Evolutionary conservation across 2,329 filamentous ascomycete species (phyloP).

Genomic region (Bipolaris bicolor): DNA sequence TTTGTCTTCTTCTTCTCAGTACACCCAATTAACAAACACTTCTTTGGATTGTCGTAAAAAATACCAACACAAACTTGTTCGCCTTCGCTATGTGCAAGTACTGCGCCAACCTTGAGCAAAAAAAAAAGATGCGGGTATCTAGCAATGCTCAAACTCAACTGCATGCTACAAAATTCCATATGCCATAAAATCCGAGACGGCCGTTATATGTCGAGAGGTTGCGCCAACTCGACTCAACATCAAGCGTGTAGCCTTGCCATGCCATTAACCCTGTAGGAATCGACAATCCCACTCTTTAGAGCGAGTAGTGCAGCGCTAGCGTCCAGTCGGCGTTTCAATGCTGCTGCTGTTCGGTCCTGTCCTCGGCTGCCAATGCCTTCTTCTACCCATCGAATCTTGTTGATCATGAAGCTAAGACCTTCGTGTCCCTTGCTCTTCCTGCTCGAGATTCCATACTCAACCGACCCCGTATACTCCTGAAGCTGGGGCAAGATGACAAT

Average conservation of each 20-base stretch:
- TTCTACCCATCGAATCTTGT: slow-evolving; percentile 82
- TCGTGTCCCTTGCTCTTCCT: slow-evolving; percentile 83
- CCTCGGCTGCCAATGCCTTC: slow-evolving; percentile 62
- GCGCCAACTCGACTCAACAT: slow-evolving; percentile 10
- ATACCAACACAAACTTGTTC: background rate
- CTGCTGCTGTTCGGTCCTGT: slow-evolving; percentile 47
- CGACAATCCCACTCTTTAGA: slow-evolving; percentile 38
- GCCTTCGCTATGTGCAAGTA: slow-evolving; percentile 15
- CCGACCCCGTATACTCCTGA: slow-evolving; percentile 75
- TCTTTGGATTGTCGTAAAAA: slow-evolving; percentile 9
- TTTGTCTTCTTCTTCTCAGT: background rate
- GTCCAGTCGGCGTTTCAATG: slow-evolving; percentile 46
- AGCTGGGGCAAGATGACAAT: slow-evolving; percentile 81
- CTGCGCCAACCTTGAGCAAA: slow-evolving; percentile 24
- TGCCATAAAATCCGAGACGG: slow-evolving; percentile 15
- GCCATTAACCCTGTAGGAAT: slow-evolving; percentile 30
- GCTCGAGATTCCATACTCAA: slow-evolving; percentile 81
- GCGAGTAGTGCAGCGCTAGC: slow-evolving; percentile 45
- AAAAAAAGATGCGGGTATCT: slow-evolving; percentile 48
- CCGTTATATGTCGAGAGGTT: slow-evolving; percentile 20
- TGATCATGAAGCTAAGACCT: slow-evolving; percentile 86
- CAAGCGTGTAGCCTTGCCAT: slow-evolving; percentile 39
- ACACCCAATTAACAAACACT: background rate
- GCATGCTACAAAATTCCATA: slow-evolving; percentile 30
- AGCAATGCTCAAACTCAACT: slow-evolving; percentile 43